Conservation (phyloP, 2,329 filamentous ascomycete genomes). For the Pyrenochaeta sp. region DNA sequence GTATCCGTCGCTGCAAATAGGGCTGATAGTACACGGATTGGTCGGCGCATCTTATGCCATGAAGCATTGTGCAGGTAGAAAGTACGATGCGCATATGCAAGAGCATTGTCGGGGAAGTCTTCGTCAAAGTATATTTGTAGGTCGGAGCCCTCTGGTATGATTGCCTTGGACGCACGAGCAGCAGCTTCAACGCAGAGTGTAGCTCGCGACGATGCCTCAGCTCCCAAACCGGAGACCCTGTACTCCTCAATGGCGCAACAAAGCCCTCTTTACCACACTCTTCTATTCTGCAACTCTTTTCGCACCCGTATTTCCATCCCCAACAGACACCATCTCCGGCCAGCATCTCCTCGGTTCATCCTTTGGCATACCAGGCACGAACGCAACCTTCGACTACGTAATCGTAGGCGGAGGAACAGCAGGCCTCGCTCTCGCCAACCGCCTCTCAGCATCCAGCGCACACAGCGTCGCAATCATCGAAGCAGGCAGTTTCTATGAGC, state of each 20-base stretch:
- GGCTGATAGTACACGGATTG: not conserved
- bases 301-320: not conserved
- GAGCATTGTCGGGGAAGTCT: not conserved
- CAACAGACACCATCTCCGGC: not conserved
- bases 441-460: slow-evolving; percentile 21
- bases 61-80: not conserved
- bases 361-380: slow-evolving; percentile 30
- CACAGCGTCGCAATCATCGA: slow-evolving; percentile 36
- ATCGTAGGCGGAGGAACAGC: slow-evolving; percentile 37
- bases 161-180: not conserved
- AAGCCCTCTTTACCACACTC: not conserved
- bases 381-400: slow-evolving; percentile 35
- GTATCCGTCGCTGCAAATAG: not conserved
- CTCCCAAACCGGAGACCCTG: no score
- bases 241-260: not conserved
- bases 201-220: not conserved
- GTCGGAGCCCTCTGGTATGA: not conserved
- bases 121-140: not conserved
- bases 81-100: not conserved
- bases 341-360: slow-evolving; percentile 29
- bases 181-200: not conserved
- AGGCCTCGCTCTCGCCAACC: slow-evolving; percentile 30
- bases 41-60: not conserved
- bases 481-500: slow-evolving; percentile 39
- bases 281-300: not conserved